A percentile compares a stretch with the other conserved stretches of the same genome.
phyloP scores from a whole-genome alignment of 2,329 filamentous ascomycete species.

The Aspergillus sp. region DNA sequence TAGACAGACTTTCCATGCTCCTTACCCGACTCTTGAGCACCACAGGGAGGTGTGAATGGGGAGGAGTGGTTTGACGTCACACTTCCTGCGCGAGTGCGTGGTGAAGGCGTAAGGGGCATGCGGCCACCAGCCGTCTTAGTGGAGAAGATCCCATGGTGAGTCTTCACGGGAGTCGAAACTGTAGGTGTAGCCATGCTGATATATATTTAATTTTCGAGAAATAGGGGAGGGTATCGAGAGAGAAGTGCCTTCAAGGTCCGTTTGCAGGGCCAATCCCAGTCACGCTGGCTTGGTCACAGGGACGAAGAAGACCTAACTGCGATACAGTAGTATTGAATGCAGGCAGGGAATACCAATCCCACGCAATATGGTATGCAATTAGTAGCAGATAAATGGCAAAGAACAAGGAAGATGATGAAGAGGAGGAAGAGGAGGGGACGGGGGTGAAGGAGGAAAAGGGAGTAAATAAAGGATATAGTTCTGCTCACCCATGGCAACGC shows the following conservation, averaged over 20 bases:
- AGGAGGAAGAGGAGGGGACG: constrained; percentile 28
- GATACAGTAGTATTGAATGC: constrained; percentile 23
- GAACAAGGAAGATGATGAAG: constrained; percentile 19
- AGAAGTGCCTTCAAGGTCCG: constrained; percentile 28
- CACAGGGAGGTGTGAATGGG: constrained; percentile 73
- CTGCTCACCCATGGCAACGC: constrained; percentile 44
- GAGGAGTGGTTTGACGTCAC: constrained; percentile 61
- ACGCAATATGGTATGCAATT: constrained; percentile 36
- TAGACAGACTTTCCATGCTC: constrained; percentile 69
- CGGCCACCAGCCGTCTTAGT: constrained; percentile 91
- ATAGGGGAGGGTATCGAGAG: constrained; percentile 4
- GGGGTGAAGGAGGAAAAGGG: constrained; percentile 25
- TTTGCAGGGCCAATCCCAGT: constrained; percentile 11
- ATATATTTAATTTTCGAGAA: constrained; percentile 7
- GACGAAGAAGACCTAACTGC: constrained; percentile 18
- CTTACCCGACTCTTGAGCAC: constrained; percentile 57
- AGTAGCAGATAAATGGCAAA: constrained; percentile 27
- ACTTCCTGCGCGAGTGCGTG: constrained; percentile 62
- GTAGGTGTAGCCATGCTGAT: constrained; percentile 75
- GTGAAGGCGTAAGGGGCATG: constrained; percentile 91
- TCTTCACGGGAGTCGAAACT: constrained; percentile 91
- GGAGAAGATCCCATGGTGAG: constrained; percentile 89
- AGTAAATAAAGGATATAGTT: constrained; percentile 42
- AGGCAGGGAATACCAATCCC: constrained; percentile 23
- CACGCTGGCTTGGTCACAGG: constrained; percentile 13